phyloP scores from a whole-genome alignment of 805 yeast species.

The Cyberlindnera petersonii region DNA sequence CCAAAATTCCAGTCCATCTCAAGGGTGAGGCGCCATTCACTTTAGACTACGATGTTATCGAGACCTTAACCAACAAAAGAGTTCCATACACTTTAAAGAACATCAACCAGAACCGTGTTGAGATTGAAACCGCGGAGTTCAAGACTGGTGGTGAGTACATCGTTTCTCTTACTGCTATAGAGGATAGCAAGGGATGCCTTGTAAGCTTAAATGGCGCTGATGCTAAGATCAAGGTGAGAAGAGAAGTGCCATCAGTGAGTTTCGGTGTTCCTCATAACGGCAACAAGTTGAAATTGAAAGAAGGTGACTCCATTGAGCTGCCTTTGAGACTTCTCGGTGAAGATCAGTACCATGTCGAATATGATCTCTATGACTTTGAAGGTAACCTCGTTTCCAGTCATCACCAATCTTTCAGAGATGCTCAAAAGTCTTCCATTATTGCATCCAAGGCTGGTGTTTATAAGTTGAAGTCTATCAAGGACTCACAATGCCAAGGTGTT shows the following conservation, averaged over 20 bases:
- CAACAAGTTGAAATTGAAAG: slow-evolving; percentile 42
- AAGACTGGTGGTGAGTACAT: slow-evolving; percentile 69
- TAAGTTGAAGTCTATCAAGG: slow-evolving; percentile 41
- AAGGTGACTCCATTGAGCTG: slow-evolving; percentile 55
- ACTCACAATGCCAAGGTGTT: slow-evolving; percentile 49
- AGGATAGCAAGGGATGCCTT: slow-evolving; percentile 74
- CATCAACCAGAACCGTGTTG: slow-evolving; percentile 34
- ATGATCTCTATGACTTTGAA: slow-evolving; percentile 30
- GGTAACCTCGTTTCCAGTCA: slow-evolving; percentile 28
- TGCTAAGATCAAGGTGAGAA: slow-evolving; percentile 61
- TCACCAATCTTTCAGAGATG: slow-evolving; percentile 17
- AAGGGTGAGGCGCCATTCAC: slow-evolving; percentile 80
- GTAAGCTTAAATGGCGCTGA: slow-evolving; percentile 67
- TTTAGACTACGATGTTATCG: slow-evolving; percentile 64
- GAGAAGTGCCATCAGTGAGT: slow-evolving; percentile 59
- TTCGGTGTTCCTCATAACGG: slow-evolving; percentile 40
- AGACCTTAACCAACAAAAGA: slow-evolving; percentile 47
- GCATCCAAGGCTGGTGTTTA: slow-evolving; percentile 47
- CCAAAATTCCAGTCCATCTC: slow-evolving; percentile 51
- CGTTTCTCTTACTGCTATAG: slow-evolving; percentile 57
- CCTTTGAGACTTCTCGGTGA: slow-evolving; percentile 61
- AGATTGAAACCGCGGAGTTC: slow-evolving; percentile 53
- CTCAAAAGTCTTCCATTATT: slow-evolving; percentile 32
- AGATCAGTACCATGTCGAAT: slow-evolving; percentile 44
- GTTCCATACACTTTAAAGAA: slow-evolving; percentile 39